These are phyloP conservation scores for Fusarium sterilihyphosum DNA, from an alignment of 2,329 filamentous ascomycete species.

Conservation along the genomic window DNA sequence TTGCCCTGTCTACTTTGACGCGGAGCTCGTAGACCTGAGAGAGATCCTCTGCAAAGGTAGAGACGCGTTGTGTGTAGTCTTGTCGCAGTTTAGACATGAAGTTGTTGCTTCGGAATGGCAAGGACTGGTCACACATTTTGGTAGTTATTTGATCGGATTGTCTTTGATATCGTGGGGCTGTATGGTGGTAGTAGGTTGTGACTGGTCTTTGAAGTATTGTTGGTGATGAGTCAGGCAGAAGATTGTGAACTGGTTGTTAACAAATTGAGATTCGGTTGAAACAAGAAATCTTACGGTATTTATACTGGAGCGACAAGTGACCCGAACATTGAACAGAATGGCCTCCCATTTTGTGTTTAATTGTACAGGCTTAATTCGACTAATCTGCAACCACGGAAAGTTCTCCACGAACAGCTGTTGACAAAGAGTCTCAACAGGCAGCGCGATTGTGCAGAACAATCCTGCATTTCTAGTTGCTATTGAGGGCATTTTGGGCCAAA, in stretches of 20 bases:
- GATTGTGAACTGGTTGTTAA: not conserved
- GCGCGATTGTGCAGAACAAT: not conserved
- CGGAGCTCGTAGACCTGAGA: not conserved
- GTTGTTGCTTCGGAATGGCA: not conserved
- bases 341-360: accelerated
- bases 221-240: not conserved
- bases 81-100: not conserved
- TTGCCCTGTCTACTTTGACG: not conserved
- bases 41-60: not conserved
- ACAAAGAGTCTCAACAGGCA: too few relatives aligned
- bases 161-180: not conserved
- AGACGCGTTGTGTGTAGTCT: too few relatives aligned
- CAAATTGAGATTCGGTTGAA: not conserved
- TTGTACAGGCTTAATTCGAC: accelerated
- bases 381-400: accelerated
- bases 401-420: not conserved
- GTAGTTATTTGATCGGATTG: accelerated
- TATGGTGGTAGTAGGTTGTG: not conserved
- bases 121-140: not conserved
- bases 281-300: not conserved
- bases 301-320: not conserved
- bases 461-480: not conserved
- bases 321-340: not conserved
- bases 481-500: not conserved
- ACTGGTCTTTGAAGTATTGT: not conserved